phyloP scores from a whole-genome alignment of 2,329 filamentous ascomycete species.

The Passalora sequoiae region DNA sequence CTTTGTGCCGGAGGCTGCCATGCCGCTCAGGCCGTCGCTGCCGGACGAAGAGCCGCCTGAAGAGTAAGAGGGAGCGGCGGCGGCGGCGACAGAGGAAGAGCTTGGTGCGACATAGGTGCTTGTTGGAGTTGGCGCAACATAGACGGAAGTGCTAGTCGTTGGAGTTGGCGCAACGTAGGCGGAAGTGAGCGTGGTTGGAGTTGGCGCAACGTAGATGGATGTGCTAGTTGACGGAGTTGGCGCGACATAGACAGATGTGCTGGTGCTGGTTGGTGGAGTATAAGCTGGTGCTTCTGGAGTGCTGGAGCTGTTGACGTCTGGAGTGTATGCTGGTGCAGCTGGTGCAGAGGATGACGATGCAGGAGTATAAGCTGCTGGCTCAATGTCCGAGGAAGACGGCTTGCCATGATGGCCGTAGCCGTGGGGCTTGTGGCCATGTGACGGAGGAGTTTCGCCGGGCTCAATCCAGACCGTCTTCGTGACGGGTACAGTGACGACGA shows the following conservation, averaged over 20 bases:
- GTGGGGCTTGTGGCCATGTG: no score
- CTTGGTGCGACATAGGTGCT: slow-evolving; percentile 21
- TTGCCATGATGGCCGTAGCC: slow-evolving; percentile 20
- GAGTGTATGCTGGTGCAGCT: slow-evolving; percentile 8
- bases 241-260: slow-evolving; percentile 10
- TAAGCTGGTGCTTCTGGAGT: slow-evolving; percentile 17
- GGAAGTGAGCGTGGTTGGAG: slow-evolving; percentile 16
- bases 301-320: slow-evolving; percentile 6
- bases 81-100: slow-evolving; percentile 17
- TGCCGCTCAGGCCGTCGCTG: slow-evolving; percentile 17
- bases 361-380: slow-evolving; percentile 10
- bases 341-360: slow-evolving; percentile 8
- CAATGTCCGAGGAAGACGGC: slow-evolving; percentile 7
- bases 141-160: slow-evolving; percentile 16
- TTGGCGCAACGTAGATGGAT: slow-evolving; percentile 23
- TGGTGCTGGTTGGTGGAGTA: slow-evolving; percentile 25
- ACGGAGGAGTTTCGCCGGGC: slow-evolving; percentile 25
- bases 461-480: slow-evolving; percentile 47
- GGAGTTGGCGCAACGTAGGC: slow-evolving; percentile 22
- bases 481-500: slow-evolving; percentile 46
- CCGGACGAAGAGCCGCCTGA: slow-evolving; percentile 7
- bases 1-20: slow-evolving; percentile 33
- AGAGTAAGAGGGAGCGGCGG: slow-evolving; percentile 14
- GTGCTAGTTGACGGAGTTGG: slow-evolving; percentile 10
- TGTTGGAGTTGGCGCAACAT: slow-evolving; percentile 15